phyloP scores from a whole-genome alignment of 202 grass and related monocot genomes.

The Zizania palustris region DNA sequence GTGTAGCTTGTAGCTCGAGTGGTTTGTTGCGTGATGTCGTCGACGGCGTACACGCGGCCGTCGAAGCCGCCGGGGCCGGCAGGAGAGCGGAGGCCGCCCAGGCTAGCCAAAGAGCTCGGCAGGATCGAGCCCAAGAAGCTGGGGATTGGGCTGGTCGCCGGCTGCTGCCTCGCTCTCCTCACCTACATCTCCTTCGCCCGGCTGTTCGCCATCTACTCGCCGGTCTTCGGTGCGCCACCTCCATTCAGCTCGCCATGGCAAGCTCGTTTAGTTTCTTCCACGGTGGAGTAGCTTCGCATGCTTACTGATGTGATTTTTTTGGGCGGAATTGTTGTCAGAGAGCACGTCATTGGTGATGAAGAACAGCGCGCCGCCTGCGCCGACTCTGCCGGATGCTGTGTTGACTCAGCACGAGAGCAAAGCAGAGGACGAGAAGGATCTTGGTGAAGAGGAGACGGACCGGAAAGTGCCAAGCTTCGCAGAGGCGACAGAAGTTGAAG shows the following conservation, averaged over 20 bases:
- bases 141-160: slow-evolving; percentile 68
- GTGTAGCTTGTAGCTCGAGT: background rate
- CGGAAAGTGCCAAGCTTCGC: slow-evolving; percentile 16
- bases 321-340: slow-evolving; percentile 27
- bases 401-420: slow-evolving; percentile 11
- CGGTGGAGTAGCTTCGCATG: background rate
- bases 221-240: slow-evolving; percentile 57
- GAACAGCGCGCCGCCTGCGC: slow-evolving; percentile 29
- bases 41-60: slow-evolving; percentile 55
- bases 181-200: slow-evolving; percentile 67
- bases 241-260: background rate
- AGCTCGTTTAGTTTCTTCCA: background rate
- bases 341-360: slow-evolving; percentile 50
- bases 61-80: slow-evolving; percentile 47
- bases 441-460: background rate
- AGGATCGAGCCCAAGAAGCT: slow-evolving; percentile 81
- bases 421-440: slow-evolving; percentile 8
- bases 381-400: background rate
- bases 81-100: slow-evolving; percentile 48
- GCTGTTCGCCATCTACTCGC: slow-evolving; percentile 82
- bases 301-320: background rate
- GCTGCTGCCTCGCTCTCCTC: slow-evolving; percentile 65
- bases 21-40: slow-evolving; percentile 41
- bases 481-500: slow-evolving; percentile 1
- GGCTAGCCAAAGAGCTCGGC: slow-evolving; percentile 63